phyloP scores from a whole-genome alignment of 1,139 yeast genomes.

The Starmera stellimalicola region DNA sequence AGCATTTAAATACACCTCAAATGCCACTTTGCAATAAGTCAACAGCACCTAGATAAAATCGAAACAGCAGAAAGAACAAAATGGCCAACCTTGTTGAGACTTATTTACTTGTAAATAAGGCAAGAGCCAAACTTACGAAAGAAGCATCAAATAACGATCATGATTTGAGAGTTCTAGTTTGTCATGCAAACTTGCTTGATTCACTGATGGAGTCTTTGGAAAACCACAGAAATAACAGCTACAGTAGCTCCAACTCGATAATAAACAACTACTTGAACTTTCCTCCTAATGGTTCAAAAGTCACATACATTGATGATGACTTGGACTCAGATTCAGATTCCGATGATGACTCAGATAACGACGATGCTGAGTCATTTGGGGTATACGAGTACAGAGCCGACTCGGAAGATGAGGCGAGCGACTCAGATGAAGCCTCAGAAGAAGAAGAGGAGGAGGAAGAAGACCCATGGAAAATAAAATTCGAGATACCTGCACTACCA shows the following conservation, averaged over 20 bases:
- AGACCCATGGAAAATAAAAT: constrained; percentile 2
- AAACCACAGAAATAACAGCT: constrained; percentile 6
- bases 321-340: constrained; percentile 18
- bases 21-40: too few species aligned
- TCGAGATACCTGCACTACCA: constrained; percentile 12
- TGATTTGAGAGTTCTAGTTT: constrained; percentile 51
- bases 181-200: constrained; percentile 73
- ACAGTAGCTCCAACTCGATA: neutral
- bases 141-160: constrained; percentile 59
- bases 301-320: constrained; percentile 14
- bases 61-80: neutral
- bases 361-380: constrained; percentile 5
- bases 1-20: too few species aligned
- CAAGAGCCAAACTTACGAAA: constrained; percentile 54
- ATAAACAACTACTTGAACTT: neutral
- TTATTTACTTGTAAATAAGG: constrained; percentile 59
- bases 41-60: too few species aligned
- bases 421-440: constrained; percentile 2
- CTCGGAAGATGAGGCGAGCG: constrained; percentile 3
- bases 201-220: constrained; percentile 42
- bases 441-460: constrained; percentile 6
- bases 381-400: constrained; percentile 7
- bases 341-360: constrained; percentile 4
- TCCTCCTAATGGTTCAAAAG: constrained; percentile 4
- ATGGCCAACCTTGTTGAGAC: constrained; percentile 39